These are phyloP conservation scores for Dictyostelium purpureum DNA, from an alignment of 78 protist genomes.

Conservation along the genomic window DNA sequence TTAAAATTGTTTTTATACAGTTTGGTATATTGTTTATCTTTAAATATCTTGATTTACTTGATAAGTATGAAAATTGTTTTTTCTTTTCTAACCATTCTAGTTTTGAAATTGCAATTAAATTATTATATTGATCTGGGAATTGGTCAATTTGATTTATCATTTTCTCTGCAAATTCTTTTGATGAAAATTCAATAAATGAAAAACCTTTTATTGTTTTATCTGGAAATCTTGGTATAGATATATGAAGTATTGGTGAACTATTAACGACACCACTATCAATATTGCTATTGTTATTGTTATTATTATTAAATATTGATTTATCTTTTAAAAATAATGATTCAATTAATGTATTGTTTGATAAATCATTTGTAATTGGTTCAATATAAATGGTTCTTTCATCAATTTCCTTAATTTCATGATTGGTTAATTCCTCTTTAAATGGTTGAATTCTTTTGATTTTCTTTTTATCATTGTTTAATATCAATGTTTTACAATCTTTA, in stretches of 20 bases:
- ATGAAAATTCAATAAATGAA: constrained; percentile 45
- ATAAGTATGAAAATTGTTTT: not conserved
- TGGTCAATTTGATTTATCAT: not conserved
- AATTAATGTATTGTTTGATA: not conserved
- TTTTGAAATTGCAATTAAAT: constrained; percentile 23
- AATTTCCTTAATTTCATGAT: not conserved
- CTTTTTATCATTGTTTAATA: not conserved
- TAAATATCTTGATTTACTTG: not conserved
- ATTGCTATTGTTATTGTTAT: not conserved
- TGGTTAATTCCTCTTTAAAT: not conserved
- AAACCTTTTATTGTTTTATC: constrained; percentile 42
- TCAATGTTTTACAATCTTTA: not conserved
- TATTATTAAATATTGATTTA: not conserved
- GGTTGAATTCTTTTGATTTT: not conserved
- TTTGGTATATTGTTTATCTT: constrained; percentile 1
- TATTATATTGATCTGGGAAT: not conserved
- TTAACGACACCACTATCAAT: not conserved
- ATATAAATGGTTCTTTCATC: constrained; percentile 57
- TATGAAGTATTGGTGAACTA: not conserved
- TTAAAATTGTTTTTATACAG: not conserved
- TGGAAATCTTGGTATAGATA: constrained; percentile 45
- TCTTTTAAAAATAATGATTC: not conserved
- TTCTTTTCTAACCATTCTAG: constrained; percentile 48
- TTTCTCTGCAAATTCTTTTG: not conserved
- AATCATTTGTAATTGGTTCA: constrained; percentile 24